Base-by-base conservation (phyloP, 495 filamentous ascomycete genomes). In the Penicillium soppii region DNA sequence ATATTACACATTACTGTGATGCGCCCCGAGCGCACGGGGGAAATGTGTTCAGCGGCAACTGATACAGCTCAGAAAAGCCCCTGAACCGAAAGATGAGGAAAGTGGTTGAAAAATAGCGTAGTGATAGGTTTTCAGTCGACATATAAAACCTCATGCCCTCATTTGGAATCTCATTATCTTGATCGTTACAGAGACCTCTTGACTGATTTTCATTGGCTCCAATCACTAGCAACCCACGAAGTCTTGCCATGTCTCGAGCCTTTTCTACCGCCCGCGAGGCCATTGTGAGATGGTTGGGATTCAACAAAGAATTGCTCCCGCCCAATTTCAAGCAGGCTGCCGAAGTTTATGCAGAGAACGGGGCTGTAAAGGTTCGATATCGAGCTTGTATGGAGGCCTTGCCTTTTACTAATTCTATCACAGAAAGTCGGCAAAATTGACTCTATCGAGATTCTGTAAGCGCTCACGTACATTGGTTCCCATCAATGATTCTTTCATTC, bases 401-500 rank as follows among this genome's bases (percentile, higher is more conserved):
- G 4, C 4, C 23, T 27, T 27, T 25, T 45, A 45, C 42, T 45
- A 45, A 45, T 7, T 5, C 4, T 16, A 8, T 15, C 22, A 7
- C n/a, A 45, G 42, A 45, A 45, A 45, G 42, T 45, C n/a, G 42
- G 42, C 8, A n/a, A 45, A 45, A 45, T 45, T 45, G 29, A 45
- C 4, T 45, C 42, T 15, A 29, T 45, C 42, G 42, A 45, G n/a
- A 45, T 45, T 29, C 22, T 45, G 42, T 45, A 45, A 45, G 23
- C 17, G 22, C 42, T 26, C 23, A 5, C 4, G 42, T 23, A 26
- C 42, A 23, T 29, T 26, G 7, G 9, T 29, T 10, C 40, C 42
- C 32, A 35, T n/a, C 7, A n/a, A 16, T 45, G 42, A 29, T n/a
- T 16, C 27, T 29, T 8, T 27, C 8, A 9, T 7, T 45, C n/a